Evolutionary conservation across 2,329 filamentous ascomycete species (phyloP).

Genomic region (Bipolaris sorokiniana): DNA sequence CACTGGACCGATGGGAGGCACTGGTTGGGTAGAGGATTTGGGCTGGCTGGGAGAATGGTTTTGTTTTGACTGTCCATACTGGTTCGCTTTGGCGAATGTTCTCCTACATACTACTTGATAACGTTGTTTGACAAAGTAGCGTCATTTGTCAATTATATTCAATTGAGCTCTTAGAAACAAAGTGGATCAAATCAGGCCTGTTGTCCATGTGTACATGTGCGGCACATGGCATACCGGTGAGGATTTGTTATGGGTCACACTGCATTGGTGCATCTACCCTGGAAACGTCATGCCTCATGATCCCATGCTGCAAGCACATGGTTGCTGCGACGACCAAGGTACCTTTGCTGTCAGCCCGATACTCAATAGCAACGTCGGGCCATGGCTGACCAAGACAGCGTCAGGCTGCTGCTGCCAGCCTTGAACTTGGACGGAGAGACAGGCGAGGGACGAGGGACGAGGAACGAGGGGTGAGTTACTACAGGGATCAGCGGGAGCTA

Average conservation of each 20-base stretch:
- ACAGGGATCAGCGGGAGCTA: constrained; percentile 2
- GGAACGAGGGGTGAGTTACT: constrained; percentile 6
- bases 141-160: constrained; percentile 38
- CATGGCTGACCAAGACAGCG: constrained; percentile 1
- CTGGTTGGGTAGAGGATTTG: constrained; percentile 13
- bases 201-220: constrained; percentile 12
- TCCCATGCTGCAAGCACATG: neutral
- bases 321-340: neutral
- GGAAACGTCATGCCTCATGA: constrained; percentile 3
- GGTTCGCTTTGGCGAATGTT: constrained; percentile 15
- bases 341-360: neutral
- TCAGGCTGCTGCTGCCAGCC: neutral
- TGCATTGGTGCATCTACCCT: constrained; percentile 5
- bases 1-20: constrained; percentile 11
- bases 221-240: constrained; percentile 12
- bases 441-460: constrained; percentile 23
- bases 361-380: neutral
- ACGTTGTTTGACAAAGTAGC: constrained; percentile 33
- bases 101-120: constrained; percentile 28
- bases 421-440: constrained; percentile 12
- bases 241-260: constrained; percentile 12
- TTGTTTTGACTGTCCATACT: constrained; percentile 13
- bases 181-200: constrained; percentile 8
- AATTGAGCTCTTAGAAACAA: constrained; percentile 27
- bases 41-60: constrained; percentile 5